phyloP scores from a whole-genome alignment of 257 asterid genomes.

The Solanum appendiculatum region DNA sequence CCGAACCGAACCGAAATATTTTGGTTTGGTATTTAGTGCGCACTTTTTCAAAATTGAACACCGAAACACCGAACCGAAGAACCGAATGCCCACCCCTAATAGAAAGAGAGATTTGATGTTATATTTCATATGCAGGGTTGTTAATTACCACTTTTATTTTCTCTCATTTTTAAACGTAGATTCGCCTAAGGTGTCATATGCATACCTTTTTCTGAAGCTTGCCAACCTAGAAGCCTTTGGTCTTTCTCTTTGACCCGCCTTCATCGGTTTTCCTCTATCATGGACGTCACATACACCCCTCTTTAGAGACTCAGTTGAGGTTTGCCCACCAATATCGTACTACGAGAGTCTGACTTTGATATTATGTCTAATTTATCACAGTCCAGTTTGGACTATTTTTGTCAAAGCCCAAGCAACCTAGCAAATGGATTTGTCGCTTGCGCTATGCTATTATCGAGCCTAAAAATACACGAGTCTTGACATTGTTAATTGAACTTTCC shows the following conservation, averaged over 20 bases:
- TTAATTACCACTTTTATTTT: background rate
- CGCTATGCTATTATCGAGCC: too few relatives aligned
- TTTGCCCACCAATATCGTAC: background rate
- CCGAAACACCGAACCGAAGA: too few relatives aligned
- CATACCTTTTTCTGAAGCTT: background rate
- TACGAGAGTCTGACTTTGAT: background rate
- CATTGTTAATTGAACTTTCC: too few relatives aligned
- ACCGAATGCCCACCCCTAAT: too few relatives aligned
- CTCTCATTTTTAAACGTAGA: background rate
- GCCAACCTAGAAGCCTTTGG: background rate
- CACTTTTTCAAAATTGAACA: too few relatives aligned
- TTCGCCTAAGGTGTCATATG: background rate
- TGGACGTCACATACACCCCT: background rate
- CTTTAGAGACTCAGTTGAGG: background rate
- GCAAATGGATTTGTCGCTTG: too few relatives aligned
- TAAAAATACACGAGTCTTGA: too few relatives aligned
- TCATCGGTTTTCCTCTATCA: background rate
- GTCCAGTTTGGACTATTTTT: too few relatives aligned
- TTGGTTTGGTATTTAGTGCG: too few relatives aligned
- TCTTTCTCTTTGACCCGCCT: background rate
- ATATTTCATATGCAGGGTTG: background rate
- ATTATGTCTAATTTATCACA: background rate
- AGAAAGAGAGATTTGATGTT: background rate
- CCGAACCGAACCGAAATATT: too few relatives aligned
- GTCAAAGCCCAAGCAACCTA: too few relatives aligned